Evolutionary conservation across 495 filamentous ascomycete species (phyloP).

Genomic region (Penicillium goetzii): DNA sequence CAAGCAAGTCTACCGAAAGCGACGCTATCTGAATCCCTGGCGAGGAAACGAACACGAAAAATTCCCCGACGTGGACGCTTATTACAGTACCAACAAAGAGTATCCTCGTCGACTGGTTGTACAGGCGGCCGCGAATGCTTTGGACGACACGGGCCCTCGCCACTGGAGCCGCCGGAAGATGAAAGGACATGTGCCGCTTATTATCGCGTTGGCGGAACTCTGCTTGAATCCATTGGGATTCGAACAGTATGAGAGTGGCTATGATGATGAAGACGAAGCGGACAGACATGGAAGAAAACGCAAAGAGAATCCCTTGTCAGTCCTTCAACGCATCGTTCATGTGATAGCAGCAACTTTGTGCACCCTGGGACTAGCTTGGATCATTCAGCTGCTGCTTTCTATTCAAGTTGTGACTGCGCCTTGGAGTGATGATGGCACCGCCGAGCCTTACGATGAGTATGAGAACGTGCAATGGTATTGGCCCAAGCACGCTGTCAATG

Average conservation of each 20-base stretch:
- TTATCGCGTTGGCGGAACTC: slow-evolving; percentile 15
- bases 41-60: slow-evolving; percentile 20
- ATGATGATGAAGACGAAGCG: slow-evolving; percentile 9
- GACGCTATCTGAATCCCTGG: slow-evolving; percentile 14
- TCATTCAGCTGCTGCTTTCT: slow-evolving; percentile 20
- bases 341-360: slow-evolving; percentile 10
- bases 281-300: background rate
- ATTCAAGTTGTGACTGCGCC: slow-evolving; percentile 16
- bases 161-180: slow-evolving; percentile 17
- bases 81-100: slow-evolving; percentile 21
- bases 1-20: slow-evolving; percentile 6
- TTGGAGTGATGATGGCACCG: slow-evolving; percentile 15
- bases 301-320: background rate
- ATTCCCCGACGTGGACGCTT: slow-evolving; percentile 18
- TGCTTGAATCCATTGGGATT: slow-evolving; percentile 20
- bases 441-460: slow-evolving; percentile 13
- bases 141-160: slow-evolving; percentile 3
- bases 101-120: slow-evolving; percentile 22
- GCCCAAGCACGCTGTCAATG: slow-evolving; percentile 22
- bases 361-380: slow-evolving; percentile 18
- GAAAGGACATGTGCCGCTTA: slow-evolving; percentile 15
- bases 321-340: slow-evolving; percentile 12
- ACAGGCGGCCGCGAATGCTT: slow-evolving; percentile 15
- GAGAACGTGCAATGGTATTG: slow-evolving; percentile 23
- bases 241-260: slow-evolving; percentile 11